These are phyloP conservation scores for Calonectria henricotiae DNA, from an alignment of 2,329 filamentous ascomycete species.

Conservation along the genomic window DNA sequence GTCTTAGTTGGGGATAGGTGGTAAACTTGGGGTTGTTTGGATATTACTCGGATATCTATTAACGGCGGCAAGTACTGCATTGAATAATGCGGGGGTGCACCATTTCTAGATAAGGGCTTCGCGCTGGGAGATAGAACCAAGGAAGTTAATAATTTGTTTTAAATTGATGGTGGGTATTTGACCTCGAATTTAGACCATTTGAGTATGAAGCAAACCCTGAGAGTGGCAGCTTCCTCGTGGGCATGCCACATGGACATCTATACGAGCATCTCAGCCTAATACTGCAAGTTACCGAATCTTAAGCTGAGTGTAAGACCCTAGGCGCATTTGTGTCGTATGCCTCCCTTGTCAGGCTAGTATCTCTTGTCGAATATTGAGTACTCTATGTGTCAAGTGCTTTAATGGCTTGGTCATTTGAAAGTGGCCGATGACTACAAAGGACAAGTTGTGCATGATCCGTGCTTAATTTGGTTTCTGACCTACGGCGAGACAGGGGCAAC, in stretches of 20 bases:
- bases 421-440: neutral
- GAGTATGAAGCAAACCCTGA: neutral
- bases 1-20: neutral
- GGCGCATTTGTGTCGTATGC: neutral
- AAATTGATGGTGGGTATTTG: neutral
- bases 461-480: neutral
- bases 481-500: slow-evolving; percentile 1
- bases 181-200: neutral
- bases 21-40: neutral
- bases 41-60: neutral
- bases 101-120: neutral
- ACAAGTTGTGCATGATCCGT: neutral
- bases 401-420: neutral
- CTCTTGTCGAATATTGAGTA: neutral
- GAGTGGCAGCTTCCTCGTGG: neutral
- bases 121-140: neutral
- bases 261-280: neutral
- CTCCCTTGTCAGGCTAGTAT: neutral
- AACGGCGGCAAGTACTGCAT: neutral
- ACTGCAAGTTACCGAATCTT: neutral
- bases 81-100: neutral
- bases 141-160: neutral
- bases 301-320: no score
- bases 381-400: neutral
- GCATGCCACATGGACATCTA: neutral